phyloP scores from a whole-genome alignment of 305 asterid species.

The Nicotiana rustica region DNA sequence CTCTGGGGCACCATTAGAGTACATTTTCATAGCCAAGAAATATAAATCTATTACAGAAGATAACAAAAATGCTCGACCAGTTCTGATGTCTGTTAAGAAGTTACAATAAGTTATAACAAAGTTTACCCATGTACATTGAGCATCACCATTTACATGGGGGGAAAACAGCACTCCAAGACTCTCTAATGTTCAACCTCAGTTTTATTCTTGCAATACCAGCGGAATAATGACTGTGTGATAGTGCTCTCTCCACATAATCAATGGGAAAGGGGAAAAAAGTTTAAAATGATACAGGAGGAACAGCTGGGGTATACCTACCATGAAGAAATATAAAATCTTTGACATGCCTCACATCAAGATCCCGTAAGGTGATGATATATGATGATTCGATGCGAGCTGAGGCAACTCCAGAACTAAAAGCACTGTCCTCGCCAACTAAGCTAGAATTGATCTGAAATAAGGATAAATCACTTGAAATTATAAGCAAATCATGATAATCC shows the following conservation, averaged over 20 bases:
- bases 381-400: constrained; percentile 93
- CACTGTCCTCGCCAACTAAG: constrained; percentile 78
- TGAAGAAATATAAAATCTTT: constrained; percentile 83
- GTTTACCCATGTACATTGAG: constrained; percentile 1
- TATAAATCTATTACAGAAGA: constrained; percentile 10
- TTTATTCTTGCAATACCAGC: background rate
- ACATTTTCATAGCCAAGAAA: constrained; percentile 15
- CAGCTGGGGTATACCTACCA: constrained; percentile 60
- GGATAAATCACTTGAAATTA: constrained; percentile 38
- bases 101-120: constrained; percentile 6
- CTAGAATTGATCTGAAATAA: constrained; percentile 86
- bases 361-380: constrained; percentile 73
- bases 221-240: background rate
- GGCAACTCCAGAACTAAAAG: constrained; percentile 65
- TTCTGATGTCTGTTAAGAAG: background rate
- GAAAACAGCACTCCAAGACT: background rate
- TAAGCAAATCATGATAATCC: constrained; percentile 40
- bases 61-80: constrained; percentile 20
- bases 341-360: constrained; percentile 94
- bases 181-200: background rate
- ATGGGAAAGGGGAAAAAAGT: background rate
- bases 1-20: background rate
- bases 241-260: background rate
- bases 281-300: background rate
- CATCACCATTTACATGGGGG: background rate